Conservation (phyloP, 1,139 yeast genomes). For the Hansenula anomala region DNA sequence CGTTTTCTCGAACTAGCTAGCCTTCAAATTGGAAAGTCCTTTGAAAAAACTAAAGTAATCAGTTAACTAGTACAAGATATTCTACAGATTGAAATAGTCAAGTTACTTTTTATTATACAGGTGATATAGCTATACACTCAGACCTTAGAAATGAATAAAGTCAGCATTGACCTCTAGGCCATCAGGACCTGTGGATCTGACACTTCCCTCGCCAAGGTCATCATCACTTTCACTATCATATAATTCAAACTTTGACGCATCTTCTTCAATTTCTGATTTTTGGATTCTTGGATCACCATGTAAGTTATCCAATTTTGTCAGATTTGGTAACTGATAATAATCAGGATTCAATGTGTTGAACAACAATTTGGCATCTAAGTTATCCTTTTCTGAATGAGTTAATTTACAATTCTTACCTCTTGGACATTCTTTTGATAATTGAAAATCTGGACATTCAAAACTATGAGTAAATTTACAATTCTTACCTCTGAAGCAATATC, state of each 20-base stretch:
- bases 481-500: conserved; percentile 62
- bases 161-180: conserved; percentile 28
- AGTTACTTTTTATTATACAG: no score
- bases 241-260: conserved; percentile 21
- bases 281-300: conserved; percentile 18
- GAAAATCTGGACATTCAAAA: conserved; percentile 68
- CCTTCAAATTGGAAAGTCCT: no score
- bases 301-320: conserved; percentile 23
- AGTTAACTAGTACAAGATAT: no score
- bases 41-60: no score
- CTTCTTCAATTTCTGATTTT: conserved; percentile 21
- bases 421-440: conserved; percentile 54
- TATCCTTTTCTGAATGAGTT: conserved; percentile 36
- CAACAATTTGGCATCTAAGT: conserved; percentile 21
- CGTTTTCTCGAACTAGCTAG: no score
- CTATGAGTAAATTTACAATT: conserved; percentile 54
- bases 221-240: conserved; percentile 28
- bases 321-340: conserved; percentile 32
- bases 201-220: conserved; percentile 28
- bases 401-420: conserved; percentile 44
- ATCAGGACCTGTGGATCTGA: conserved; percentile 13
- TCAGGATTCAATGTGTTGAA: conserved; percentile 21
- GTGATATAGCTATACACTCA: no score
- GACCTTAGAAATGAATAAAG: conserved; percentile 16
- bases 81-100: no score